Evolutionary conservation across 164 flowering plant genomes (phyloP), one percentile per base, ranked within the genome.

Genomic region (Piper betle): DNA sequence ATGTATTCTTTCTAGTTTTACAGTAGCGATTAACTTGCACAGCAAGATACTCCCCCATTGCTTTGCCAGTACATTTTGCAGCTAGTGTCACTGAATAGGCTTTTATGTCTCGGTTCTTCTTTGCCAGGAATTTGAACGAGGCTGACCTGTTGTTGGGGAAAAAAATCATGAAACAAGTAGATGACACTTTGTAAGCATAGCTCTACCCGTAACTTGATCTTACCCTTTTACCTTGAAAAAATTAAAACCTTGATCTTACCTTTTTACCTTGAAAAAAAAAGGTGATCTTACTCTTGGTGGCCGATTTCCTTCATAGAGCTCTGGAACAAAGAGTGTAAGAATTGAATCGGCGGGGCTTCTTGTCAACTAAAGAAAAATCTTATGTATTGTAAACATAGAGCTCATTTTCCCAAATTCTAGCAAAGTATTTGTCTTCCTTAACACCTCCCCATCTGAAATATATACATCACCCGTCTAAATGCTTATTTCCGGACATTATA

Each of bases 21-120:
- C 97, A 88, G 67, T 94, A 87, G 4, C 97, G 75, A 52, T 91
- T 97, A 62, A 91, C 99, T 73, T 91, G 86, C 9, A 94, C 99
- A 58, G 99, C 99, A 55, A 94, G 91, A 69, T 91, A 94, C 16
- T 94, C 99, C 1, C 25, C 99, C 99, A 75, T 82, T 91, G 76
- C 97, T 86, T 72, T 94, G 99, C 99, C 97, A 94, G 60, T 91
- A 94, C 95, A 88, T 94, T 71, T 85, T 85, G 79, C 99, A 93
- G 58, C 91, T 95, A 74, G 93, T 88, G 16, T 88, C 97, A 77
- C 95, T 93, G 77, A 93, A 94, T 7, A 94, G 95, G 75, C 91
- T 91, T 78, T 91, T 94, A 75, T 94, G 97, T 72, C 99, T 80
- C 68, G 91, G 60, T 69, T 94, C 99, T 68, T 76, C 88, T 70